phyloP scores from a whole-genome alignment of 768 basidiomycete species.

The Boletus vinaceobasis region DNA sequence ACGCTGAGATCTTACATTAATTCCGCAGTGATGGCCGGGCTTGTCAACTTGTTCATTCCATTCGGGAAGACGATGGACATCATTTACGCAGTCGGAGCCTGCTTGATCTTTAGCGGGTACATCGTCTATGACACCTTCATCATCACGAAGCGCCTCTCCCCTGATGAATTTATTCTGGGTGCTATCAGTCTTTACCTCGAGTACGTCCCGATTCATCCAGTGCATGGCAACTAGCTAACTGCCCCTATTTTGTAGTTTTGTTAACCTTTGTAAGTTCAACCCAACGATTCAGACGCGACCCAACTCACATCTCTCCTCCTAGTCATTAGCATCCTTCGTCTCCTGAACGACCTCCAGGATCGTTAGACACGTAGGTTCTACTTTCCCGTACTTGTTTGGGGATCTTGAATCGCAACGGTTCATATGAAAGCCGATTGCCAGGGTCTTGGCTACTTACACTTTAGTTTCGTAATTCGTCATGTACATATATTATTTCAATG shows the following conservation, averaged over 20 bases:
- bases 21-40: constrained; percentile 65
- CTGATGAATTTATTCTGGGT: constrained; percentile 92
- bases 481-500: constrained; percentile 20
- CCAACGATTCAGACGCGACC: not conserved
- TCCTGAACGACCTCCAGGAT: constrained; percentile 58
- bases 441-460: not conserved
- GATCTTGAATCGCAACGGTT: not conserved
- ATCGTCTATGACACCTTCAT: constrained; percentile 87
- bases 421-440: not conserved
- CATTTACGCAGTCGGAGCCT: constrained; percentile 72
- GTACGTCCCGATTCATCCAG: constrained; percentile 40
- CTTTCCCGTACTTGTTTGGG: not conserved
- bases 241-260: constrained; percentile 49
- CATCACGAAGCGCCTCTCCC: constrained; percentile 84
- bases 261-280: constrained; percentile 73
- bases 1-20: not conserved
- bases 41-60: constrained; percentile 84
- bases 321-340: constrained; percentile 85
- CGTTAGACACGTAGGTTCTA: constrained; percentile 22
- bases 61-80: constrained; percentile 81
- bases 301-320: constrained; percentile 1
- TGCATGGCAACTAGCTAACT: constrained; percentile 13
- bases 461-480: constrained; percentile 12
- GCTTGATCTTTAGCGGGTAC: constrained; percentile 85
- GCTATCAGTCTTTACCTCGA: constrained; percentile 94